Base-by-base conservation (phyloP, 202 grass and related monocot genomes). In the Bolboschoenoplectus hybrid region DNA sequence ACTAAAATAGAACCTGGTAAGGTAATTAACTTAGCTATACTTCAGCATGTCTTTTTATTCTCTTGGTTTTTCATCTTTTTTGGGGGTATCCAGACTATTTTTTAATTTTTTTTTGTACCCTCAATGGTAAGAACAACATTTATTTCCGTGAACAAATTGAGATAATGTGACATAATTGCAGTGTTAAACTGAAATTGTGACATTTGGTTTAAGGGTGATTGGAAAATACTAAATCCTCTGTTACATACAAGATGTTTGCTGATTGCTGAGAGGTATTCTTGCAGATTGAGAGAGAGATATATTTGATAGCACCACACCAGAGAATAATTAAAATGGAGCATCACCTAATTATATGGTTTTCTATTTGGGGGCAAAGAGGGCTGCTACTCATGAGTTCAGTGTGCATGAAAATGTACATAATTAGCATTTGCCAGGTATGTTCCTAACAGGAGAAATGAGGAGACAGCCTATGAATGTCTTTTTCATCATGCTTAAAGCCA, bases 401-500 rank as follows among this genome's bases (percentile, higher is more conserved):
- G 26, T 26, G 26, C 26, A 26, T 26, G 26, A 26, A 26, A 26
- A 26, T 26, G 26, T 26, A 26, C 46, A 74, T 74, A 32, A 80
- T 80, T 80, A 80, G 8, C 16, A 60, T 43, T 80, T 80, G 55
- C 53, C 76, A 80, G 76, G 11, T 68, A 83, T 83, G 63, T 83
- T 84, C 9, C 63, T 69, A 70, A 17, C 66, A 70, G 20, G 32
- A 72, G 46, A 84, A 43, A 49, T 38, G 67, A 40, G 44, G 62
- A 72, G 82, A 84, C 81, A 84, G 49, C 82, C 65, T 58, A 84
- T 38, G 41, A 53, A 52, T 69, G 67, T 13, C 47, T 69, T 84
- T 84, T 34, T 58, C 47, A 56, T 78, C 52, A 38, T 78, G 50
- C 34, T 82, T 47, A 84, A 84, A 69, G 66, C 50, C 10, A 53